Evolutionary conservation across 2,329 filamentous ascomycete genomes (phyloP).

Genomic region (Septoria petroselini): DNA sequence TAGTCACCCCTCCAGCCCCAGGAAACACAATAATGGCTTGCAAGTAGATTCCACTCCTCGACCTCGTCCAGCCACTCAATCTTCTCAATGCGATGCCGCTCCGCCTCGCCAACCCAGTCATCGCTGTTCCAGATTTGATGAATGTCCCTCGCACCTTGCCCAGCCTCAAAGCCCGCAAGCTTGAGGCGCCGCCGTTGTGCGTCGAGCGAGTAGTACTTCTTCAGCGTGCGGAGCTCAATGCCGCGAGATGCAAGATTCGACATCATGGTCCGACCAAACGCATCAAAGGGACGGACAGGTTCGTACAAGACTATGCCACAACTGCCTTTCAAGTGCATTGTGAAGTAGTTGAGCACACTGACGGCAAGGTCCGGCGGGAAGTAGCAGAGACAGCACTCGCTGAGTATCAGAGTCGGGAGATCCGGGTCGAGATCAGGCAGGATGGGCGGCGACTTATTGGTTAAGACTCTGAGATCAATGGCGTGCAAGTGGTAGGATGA

Average conservation of each 20-base stretch:
- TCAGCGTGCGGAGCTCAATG: constrained; percentile 80
- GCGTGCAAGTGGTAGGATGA: constrained; percentile 54
- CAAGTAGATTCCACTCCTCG: constrained; percentile 87
- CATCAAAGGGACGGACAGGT: constrained; percentile 75
- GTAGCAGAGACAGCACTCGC: constrained; percentile 95
- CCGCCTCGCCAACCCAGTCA: constrained; percentile 64
- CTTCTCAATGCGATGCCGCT: constrained; percentile 74
- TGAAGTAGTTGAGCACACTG: constrained; percentile 41
- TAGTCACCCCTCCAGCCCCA: constrained; percentile 71
- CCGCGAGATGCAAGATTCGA: constrained; percentile 78
- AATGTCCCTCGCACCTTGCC: constrained; percentile 58
- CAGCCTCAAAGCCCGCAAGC: constrained; percentile 61
- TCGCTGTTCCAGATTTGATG: constrained; percentile 65
- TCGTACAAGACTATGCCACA: constrained; percentile 77
- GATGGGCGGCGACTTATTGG: constrained; percentile 30
- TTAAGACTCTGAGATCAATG: constrained; percentile 66
- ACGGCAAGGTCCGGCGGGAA: constrained; percentile 64
- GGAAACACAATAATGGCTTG: constrained; percentile 81
- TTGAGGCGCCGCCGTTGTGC: constrained; percentile 67
- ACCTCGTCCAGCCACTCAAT: constrained; percentile 91
- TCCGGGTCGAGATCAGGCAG: constrained; percentile 50
- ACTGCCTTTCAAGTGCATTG: constrained; percentile 41
- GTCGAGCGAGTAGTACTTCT: constrained; percentile 63
- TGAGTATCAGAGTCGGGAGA: constrained; percentile 79
- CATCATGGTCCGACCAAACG: constrained; percentile 90